Conservation (phyloP, 106 monocot species). For the Dioscorea zingiberensis region DNA sequence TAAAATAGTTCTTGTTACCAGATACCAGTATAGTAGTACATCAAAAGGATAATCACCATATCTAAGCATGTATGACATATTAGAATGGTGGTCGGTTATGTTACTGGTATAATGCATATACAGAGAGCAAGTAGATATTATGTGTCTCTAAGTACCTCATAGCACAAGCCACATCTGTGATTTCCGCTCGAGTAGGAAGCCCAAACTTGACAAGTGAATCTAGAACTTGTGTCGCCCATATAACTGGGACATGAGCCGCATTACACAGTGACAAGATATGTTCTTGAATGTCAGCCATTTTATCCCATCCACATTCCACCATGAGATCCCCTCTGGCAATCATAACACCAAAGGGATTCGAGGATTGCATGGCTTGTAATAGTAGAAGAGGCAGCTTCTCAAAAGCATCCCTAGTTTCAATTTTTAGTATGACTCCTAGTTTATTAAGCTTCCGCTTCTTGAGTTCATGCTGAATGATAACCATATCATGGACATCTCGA, state of each 20-base stretch:
- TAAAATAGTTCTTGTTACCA: too few species aligned
- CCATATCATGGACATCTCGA: constrained; percentile 20
- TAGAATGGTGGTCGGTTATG: too few species aligned
- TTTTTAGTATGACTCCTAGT: constrained; percentile 38
- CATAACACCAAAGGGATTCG: constrained; percentile 42
- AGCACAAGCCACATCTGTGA: constrained; percentile 29
- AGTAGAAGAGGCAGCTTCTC: constrained; percentile 35
- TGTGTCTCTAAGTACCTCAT: constrained; percentile 18
- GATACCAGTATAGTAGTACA: too few species aligned
- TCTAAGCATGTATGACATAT: too few species aligned
- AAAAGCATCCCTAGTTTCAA: constrained; percentile 33
- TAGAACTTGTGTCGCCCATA: constrained; percentile 49
- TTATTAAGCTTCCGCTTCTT: constrained; percentile 21
- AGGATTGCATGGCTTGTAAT: constrained; percentile 31
- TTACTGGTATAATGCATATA: too few species aligned
- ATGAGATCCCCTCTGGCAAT: constrained; percentile 44
- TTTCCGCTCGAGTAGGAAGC: constrained; percentile 41
- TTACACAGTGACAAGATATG: constrained; percentile 29
- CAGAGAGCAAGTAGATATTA: not conserved
- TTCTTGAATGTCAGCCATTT: constrained; percentile 35
- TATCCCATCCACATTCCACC: constrained; percentile 44
- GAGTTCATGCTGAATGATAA: constrained; percentile 25
- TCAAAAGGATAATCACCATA: too few species aligned
- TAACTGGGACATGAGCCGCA: constrained; percentile 42
- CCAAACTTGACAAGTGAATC: constrained; percentile 36